Evolutionary conservation across 1,284 basidiomycete genomes (phyloP).

Genomic region (Fomitopsis palustris): DNA sequence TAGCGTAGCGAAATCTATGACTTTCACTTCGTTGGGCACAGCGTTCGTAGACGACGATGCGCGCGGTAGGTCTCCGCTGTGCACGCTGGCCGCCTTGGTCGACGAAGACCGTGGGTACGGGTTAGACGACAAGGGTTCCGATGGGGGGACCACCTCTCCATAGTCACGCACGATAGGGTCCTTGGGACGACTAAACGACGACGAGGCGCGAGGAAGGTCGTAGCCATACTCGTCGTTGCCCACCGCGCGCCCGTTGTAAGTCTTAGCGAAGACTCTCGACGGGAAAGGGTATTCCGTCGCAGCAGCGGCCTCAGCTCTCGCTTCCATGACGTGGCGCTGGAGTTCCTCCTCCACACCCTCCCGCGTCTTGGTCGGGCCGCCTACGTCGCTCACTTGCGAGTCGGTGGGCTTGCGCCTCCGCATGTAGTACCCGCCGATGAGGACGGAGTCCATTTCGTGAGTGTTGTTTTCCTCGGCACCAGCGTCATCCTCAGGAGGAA

Average conservation of each 20-base stretch:
- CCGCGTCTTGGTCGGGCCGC: not conserved
- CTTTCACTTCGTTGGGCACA: slow-evolving; percentile 16
- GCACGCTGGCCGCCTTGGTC: not conserved
- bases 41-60: not conserved
- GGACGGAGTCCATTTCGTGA: not conserved
- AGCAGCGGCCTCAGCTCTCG: not conserved
- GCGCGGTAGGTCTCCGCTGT: slow-evolving; percentile 4
- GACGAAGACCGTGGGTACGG: not conserved
- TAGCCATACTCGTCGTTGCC: not conserved
- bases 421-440: not conserved
- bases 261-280: not conserved
- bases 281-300: not conserved
- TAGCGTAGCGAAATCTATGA: slow-evolving; percentile 24
- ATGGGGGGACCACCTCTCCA: not conserved
- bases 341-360: not conserved
- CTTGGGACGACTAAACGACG: not conserved
- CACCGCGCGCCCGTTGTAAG: not conserved
- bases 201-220: not conserved
- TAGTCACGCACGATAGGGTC: slow-evolving; percentile 1
- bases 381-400: not conserved
- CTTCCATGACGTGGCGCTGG: not conserved
- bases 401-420: slow-evolving; percentile 1
- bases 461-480: too few relatives aligned
- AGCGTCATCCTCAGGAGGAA: not conserved
- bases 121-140: not conserved